Base-by-base conservation (phyloP, 2,329 filamentous ascomycete genomes). In the Hortaea sp. region DNA sequence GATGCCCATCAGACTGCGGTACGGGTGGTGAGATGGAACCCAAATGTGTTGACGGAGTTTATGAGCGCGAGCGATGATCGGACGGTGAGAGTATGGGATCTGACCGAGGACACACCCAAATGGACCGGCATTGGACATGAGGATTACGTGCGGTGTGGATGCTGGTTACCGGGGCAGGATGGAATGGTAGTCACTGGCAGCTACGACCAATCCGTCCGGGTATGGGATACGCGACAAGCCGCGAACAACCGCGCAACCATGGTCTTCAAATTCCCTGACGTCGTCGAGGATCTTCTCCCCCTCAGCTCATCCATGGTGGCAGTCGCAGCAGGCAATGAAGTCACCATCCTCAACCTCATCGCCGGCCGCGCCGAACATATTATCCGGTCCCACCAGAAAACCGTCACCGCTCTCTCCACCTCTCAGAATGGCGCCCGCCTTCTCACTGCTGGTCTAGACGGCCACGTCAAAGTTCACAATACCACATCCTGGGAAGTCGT, bases 381-480 rank as follows among this genome's bases (percentile, higher is more conserved):
- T 61, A 82, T 98, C 52, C 83, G 82, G 57, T 97, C 94, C 64
- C 92, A 98, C 67, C 92, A 98, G 63, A 98, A 97, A 78, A 95
- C 92, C 0, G 89, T 98, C 49, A 97, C 92, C 0, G 82, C 85
- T 6, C 75, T 98, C 45, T 82, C 84, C 43, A 72, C 94, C 31
- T 89, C 88, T 6, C 89, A 87, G 39, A 79, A 85, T 55, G 86
- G 85, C 41, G 80, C 80, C 43, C 80, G 92, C 43, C 75, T 98
- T 47, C 78, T 98, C 45, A 89, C 84, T 53, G 92, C 88, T 66
- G 88, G 84, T 13, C 75, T 98, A 40, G 92, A 98, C 65, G 94
- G 92, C 7, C 92, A 97, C 67, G 82, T 97, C 69, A 98, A 98
- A 69, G 81, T 98, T 35, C 97, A 94, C 59, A 90, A 97, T 68